Base-by-base conservation (phyloP, 257 asterid genomes). In the Plantago ovata region DNA sequence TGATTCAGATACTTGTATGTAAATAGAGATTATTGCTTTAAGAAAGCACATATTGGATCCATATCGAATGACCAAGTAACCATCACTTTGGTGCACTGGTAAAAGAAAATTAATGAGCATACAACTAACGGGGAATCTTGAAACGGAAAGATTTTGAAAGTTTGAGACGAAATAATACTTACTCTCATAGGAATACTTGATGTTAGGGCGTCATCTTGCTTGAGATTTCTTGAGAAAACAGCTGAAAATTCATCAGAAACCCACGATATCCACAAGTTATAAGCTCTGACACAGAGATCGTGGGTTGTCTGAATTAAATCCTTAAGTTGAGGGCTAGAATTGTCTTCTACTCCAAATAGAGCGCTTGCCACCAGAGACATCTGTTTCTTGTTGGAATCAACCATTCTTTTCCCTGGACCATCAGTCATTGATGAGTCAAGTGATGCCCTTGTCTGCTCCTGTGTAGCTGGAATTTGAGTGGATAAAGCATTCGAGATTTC, bases 231-330 rank as follows among this genome's bases (percentile, higher is more conserved):
- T 23, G 87, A 74, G 44, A 89, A 75, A 57, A 77, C 67, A 46
- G 58, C 69, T 41, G 94, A 78, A 51, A 93, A 93, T 74, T 93
- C 97, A 81, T 75, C 81, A 54, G 89, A 77, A 64, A 93, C 83
- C 86, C 96, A 89, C 22, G 81, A 80, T 75, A 86, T 89, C 99
- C 99, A 89, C 69, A 93, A 75, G 69, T 77, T 76, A 74, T 93
- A 88, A 56, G 99, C 95, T 74, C 86, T 84, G 61, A 81, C 52
- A 63, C 87, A 86, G 47, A 93, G 96, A 68, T 86, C 85, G 48
- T 82, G 92, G 58, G 80, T 86, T 67, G 80, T 84, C 77, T 67
- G 77, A 28, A 73, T 73, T 68, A 93, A 77, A 57, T 84, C 96
- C 70, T 86, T 85, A 70, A 89, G 97, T 60, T 89, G 96, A 55